phyloP scores from a whole-genome alignment of 2,329 filamentous ascomycete genomes.

The Cladosporium sp. region DNA sequence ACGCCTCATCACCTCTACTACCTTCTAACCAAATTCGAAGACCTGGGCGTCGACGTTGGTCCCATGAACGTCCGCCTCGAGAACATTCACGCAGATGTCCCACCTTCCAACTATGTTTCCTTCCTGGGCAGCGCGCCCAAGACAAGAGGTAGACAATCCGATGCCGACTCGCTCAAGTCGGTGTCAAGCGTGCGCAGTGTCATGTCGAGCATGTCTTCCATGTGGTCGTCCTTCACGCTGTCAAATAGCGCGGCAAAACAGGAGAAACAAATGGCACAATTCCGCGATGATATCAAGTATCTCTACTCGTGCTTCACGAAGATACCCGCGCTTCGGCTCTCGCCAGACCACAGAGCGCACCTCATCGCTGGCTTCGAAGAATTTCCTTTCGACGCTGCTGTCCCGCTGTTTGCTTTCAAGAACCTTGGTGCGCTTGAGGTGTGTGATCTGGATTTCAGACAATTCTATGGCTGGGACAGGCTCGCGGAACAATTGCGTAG shows the following conservation, averaged over 20 bases:
- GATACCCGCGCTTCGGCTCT: slow-evolving; percentile 83
- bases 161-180: slow-evolving; percentile 87
- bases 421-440: slow-evolving; percentile 93
- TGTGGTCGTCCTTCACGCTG: slow-evolving; percentile 87
- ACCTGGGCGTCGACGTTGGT: slow-evolving; percentile 82
- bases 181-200: slow-evolving; percentile 96
- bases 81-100: slow-evolving; percentile 83
- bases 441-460: slow-evolving; percentile 90
- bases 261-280: slow-evolving; percentile 82
- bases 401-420: slow-evolving; percentile 95
- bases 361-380: slow-evolving; percentile 93
- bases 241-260: slow-evolving; percentile 76
- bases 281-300: slow-evolving; percentile 88
- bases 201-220: slow-evolving; percentile 91
- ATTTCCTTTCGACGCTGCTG: slow-evolving; percentile 95
- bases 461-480: slow-evolving; percentile 96
- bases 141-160: slow-evolving; percentile 72
- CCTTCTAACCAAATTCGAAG: slow-evolving; percentile 90
- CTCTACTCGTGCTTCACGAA: slow-evolving; percentile 98
- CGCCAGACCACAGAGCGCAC: slow-evolving; percentile 88
- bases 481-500: slow-evolving; percentile 88
- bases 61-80: slow-evolving; percentile 96
- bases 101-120: slow-evolving; percentile 90
- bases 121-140: slow-evolving; percentile 83
- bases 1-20: slow-evolving; percentile 98